Evolutionary conservation across 306 rosid species (phyloP), one percentile per base, ranked within the genome.

Genomic region (Lotus japonicus): DNA sequence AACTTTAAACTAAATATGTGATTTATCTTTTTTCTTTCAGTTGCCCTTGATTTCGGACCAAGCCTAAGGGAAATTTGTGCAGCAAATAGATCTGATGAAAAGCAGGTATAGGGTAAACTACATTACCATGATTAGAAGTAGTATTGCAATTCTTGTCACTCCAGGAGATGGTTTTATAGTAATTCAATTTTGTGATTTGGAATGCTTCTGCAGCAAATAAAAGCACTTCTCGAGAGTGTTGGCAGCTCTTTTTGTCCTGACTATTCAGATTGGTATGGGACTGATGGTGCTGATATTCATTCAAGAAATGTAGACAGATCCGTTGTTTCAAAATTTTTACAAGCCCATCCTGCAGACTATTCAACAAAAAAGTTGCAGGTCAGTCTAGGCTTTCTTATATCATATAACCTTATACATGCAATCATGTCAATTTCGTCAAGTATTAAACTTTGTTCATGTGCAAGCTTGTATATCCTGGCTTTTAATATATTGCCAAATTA

Each of bases 361-460:
- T 79, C 96, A 56, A 90, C 99, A 21, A 81, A 77, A 72, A 94
- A 94, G 75, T 63, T 88, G 81, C 99, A 90, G 91, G 99, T 88
- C 43, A 59, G 85, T 55, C 59, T 67, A 73, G 72, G 54, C 60
- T 59, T 61, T 67, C 50, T 57, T 43, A 21, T 59, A 16, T 64
- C 31, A 11, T n/a, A n/a, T 26, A 78, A 43, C 62, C 38, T 77
- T 73, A 33, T 44, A 6, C 21, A 50, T 51, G 62, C 49, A 17
- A 57, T 12, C 41, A 43, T 72, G 26, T 5, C 26, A 39, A 36
- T 18, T 66, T 54, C 31, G 36, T 42, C 70, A 46, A 54, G 35
- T 28, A 10, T 23, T 48, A 44, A 60, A 60, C 21, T 50, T 31
- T 53, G 41, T 58, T 71, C 62, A 35, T 41, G 42, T 53, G 18